Percentiles rank a stretch among this genome's conserved stretches.
phyloP scores from a whole-genome alignment of 495 filamentous ascomycete genomes.

The Paragyromitra xinjiangensis region DNA sequence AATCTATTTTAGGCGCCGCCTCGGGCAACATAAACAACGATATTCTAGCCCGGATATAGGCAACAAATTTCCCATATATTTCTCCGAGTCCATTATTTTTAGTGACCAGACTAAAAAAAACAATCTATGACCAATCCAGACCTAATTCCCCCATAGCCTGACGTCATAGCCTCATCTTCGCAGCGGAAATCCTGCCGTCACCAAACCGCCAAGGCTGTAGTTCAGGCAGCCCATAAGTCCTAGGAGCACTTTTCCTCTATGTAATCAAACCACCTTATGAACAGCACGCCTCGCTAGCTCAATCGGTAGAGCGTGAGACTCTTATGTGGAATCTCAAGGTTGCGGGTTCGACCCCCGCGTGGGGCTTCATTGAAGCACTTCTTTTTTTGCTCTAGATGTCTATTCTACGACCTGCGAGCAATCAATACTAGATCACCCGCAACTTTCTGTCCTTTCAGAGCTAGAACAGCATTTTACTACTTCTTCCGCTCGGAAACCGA shows the following conservation, averaged over 20 bases:
- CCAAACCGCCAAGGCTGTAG: neutral
- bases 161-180: neutral
- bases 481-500: too few relatives aligned
- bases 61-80: neutral
- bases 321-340: constrained; percentile 66
- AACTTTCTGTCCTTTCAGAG: too few relatives aligned
- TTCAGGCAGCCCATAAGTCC: neutral
- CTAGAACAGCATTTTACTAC: too few relatives aligned
- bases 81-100: neutral
- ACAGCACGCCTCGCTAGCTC: constrained; percentile 61
- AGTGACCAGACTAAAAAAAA: neutral
- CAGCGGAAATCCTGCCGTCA: neutral
- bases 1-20: neutral
- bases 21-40: neutral
- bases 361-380: constrained; percentile 59
- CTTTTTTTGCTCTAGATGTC: constrained; percentile 1
- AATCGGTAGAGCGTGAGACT: constrained; percentile 70
- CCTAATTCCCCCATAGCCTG: neutral
- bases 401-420: too few relatives aligned
- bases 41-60: neutral
- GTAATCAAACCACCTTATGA: neutral
- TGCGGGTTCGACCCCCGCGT: constrained; percentile 69
- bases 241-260: neutral
- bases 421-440: too few relatives aligned
- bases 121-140: neutral